These are phyloP conservation scores for Murraya paniculata DNA, from an alignment of 345 rosid genomes.

Conservation along the genomic window DNA sequence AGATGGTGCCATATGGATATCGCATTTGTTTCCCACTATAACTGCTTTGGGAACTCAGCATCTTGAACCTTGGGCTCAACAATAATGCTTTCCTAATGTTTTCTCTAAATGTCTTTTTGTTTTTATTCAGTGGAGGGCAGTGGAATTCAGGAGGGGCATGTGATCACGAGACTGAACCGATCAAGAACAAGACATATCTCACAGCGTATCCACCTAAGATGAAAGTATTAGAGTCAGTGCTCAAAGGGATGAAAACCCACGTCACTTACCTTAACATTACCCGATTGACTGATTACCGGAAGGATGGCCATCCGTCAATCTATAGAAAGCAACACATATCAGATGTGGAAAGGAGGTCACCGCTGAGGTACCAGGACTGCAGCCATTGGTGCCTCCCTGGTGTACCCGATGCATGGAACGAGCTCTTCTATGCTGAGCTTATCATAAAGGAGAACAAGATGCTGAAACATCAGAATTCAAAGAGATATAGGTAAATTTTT, in stretches of 20 bases:
- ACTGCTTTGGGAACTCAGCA: background rate
- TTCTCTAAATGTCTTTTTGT: background rate
- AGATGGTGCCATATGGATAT: background rate
- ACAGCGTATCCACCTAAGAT: slow-evolving; percentile 68
- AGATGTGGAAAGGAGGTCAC: slow-evolving; percentile 43
- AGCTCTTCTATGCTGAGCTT: slow-evolving; percentile 74
- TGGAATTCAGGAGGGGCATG: slow-evolving; percentile 99
- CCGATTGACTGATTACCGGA: slow-evolving; percentile 76
- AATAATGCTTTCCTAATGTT: background rate
- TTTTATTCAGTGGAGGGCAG: slow-evolving; percentile 77
- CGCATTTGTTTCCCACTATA: background rate
- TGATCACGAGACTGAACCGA: slow-evolving; percentile 78
- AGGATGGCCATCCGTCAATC: slow-evolving; percentile 94
- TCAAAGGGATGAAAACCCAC: slow-evolving; percentile 70
- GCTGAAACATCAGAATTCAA: slow-evolving; percentile 32
- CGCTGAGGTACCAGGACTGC: slow-evolving; percentile 77
- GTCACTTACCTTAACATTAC: slow-evolving; percentile 87
- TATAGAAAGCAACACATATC: slow-evolving; percentile 58
- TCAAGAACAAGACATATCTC: slow-evolving; percentile 71
- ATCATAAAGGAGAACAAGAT: slow-evolving; percentile 48
- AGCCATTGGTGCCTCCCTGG: slow-evolving; percentile 99
- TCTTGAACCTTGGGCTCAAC: background rate
- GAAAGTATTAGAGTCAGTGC: slow-evolving; percentile 70
- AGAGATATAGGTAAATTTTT: slow-evolving; percentile 24
- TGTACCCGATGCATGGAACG: slow-evolving; percentile 93